phyloP scores from a whole-genome alignment of 306 rosid genomes.

The cucumber (Cucumis sativus) region Cucumber_9930_V3 NC_026656.2:21307001-21307500 shows the following conservation, averaged over 20 bases:
- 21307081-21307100: slow-evolving; percentile 28
- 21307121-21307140: slow-evolving; percentile 39
- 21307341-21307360: slow-evolving; percentile 45
- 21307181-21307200: not conserved
- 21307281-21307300: slow-evolving; percentile 38
- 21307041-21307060: slow-evolving; percentile 23
- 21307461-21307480: not conserved
- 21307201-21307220: not conserved
- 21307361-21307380: slow-evolving; percentile 26
- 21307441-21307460: not conserved
- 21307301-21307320: slow-evolving; percentile 33
- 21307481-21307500: not conserved
- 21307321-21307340: slow-evolving; percentile 25
- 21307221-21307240: slow-evolving; percentile 24
- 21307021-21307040: slow-evolving; percentile 13
- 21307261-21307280: slow-evolving; percentile 35
- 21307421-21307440: not conserved
- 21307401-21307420: slow-evolving; percentile 19
- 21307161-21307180: not conserved
- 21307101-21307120: slow-evolving; percentile 32
- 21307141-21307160: slow-evolving; percentile 9
- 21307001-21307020: not conserved
- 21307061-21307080: too few species aligned
- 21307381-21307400: slow-evolving; percentile 24
- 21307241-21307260: slow-evolving; percentile 23